Percentiles rank a stretch among this genome's conserved stretches.
These are phyloP conservation scores for Tulasnella calospora DNA, from an alignment of 768 basidiomycete species.

Conservation along the genomic window DNA sequence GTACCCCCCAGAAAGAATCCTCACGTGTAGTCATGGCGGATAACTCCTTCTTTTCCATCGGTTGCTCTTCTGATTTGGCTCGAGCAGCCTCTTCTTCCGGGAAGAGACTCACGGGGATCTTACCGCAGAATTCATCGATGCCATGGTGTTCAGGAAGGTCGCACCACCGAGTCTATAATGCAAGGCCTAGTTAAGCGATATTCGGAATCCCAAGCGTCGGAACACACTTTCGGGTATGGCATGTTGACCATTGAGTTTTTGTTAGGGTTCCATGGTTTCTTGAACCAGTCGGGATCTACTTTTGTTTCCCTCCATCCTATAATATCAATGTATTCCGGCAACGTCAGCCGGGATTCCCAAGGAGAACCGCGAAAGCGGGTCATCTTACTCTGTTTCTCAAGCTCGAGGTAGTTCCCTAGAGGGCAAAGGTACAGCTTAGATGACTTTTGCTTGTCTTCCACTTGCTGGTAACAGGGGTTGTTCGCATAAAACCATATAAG, in stretches of 20 bases:
- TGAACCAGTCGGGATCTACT: slow-evolving; percentile 7
- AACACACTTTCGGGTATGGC: slow-evolving; percentile 17
- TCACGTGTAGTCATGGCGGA: background rate
- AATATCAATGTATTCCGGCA: background rate
- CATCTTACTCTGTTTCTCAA: slow-evolving; percentile 22
- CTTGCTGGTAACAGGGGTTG: background rate
- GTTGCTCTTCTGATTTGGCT: background rate
- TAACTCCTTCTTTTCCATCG: too few relatives aligned
- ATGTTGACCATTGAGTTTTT: slow-evolving; percentile 5
- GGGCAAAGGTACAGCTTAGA: slow-evolving; percentile 22
- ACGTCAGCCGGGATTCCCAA: background rate
- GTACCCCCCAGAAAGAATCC: background rate
- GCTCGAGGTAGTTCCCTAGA: background rate
- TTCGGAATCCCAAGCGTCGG: background rate
- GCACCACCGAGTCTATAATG: slow-evolving; percentile 9
- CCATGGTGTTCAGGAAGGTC: slow-evolving; percentile 6
- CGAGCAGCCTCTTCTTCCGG: background rate
- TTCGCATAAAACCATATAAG: background rate
- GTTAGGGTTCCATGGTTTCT: background rate
- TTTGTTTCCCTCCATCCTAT: slow-evolving; percentile 15
- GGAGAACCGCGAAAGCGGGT: too few relatives aligned
- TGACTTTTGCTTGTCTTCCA: background rate
- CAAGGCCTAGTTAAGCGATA: background rate
- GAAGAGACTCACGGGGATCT: slow-evolving; percentile 12
- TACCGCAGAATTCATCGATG: background rate